Percentiles rank a stretch among this genome's conserved stretches.
Evolutionary conservation across 192 early-diverging fungal genomes (phyloP).

Genomic region (Coemansia sp.): DNA sequence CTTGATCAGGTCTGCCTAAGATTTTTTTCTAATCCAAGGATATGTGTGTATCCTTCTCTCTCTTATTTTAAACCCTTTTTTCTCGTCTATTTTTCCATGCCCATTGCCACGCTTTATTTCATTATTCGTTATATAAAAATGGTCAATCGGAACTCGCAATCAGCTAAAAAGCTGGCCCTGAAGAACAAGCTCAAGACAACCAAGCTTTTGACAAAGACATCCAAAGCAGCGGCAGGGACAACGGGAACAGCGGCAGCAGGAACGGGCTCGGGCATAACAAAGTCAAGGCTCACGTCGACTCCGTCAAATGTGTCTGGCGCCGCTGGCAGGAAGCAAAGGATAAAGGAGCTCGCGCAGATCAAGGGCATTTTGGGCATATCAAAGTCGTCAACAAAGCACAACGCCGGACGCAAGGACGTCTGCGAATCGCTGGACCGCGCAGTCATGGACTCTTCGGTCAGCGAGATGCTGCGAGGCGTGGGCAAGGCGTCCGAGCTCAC

Average conservation of each 20-base stretch:
- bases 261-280: slow-evolving; percentile 5
- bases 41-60: no score
- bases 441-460: not conserved
- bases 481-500: slow-evolving; percentile 21
- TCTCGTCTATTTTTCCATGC: slow-evolving; percentile 5
- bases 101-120: not conserved
- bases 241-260: not conserved
- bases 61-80: slow-evolving; percentile 1
- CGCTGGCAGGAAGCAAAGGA: slow-evolving; percentile 3
- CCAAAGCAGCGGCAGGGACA: not conserved
- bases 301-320: not conserved
- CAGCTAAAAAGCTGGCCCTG: slow-evolving; percentile 5
- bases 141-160: slow-evolving; percentile 2
- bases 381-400: slow-evolving; percentile 32
- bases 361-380: slow-evolving; percentile 8
- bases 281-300: not conserved
- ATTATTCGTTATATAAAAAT: slow-evolving; percentile 5
- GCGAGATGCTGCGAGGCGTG: slow-evolving; percentile 12
- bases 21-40: no score
- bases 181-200: slow-evolving; percentile 27
- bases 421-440: slow-evolving; percentile 29
- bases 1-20: no score
- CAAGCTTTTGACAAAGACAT: not conserved
- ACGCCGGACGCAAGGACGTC: slow-evolving; percentile 25
- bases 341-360: slow-evolving; percentile 12